Percentiles rank a stretch among this genome's conserved stretches.
These are phyloP conservation scores for Fusarium domesticum DNA, from an alignment of 2,329 filamentous ascomycete genomes.

Conservation along the genomic window DNA sequence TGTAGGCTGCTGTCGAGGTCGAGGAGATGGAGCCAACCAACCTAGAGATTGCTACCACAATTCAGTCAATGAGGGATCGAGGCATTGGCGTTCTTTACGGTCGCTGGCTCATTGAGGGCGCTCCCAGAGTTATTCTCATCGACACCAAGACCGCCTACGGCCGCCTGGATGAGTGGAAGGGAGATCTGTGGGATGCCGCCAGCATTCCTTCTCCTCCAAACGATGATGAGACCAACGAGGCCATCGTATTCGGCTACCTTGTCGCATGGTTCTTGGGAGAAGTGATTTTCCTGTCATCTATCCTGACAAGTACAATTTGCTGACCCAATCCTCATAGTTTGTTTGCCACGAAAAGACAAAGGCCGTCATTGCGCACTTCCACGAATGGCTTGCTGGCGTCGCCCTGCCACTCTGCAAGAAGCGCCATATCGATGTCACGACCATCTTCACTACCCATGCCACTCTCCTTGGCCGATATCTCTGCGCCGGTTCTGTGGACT, in stretches of 20 bases:
- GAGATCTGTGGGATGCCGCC: slow-evolving; percentile 87
- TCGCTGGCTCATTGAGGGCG: slow-evolving; percentile 95
- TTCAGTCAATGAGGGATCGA: slow-evolving; percentile 88
- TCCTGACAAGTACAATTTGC: slow-evolving; percentile 5
- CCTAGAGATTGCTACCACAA: slow-evolving; percentile 75
- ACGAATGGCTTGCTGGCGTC: slow-evolving; percentile 97
- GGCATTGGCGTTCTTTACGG: slow-evolving; percentile 90
- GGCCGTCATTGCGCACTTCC: slow-evolving; percentile 96
- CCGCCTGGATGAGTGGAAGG: slow-evolving; percentile 94
- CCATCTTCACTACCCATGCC: slow-evolving; percentile 97
- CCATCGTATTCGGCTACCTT: slow-evolving; percentile 95
- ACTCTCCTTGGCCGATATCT: slow-evolving; percentile 94
- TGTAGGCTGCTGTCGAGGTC: slow-evolving; percentile 91
- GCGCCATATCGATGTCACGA: slow-evolving; percentile 92
- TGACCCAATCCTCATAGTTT: slow-evolving; percentile 56
- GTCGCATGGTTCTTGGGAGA: slow-evolving; percentile 98
- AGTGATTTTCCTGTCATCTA: slow-evolving; percentile 49
- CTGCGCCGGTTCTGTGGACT: slow-evolving; percentile 95
- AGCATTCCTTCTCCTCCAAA: slow-evolving; percentile 90
- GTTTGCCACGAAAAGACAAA: slow-evolving; percentile 88
- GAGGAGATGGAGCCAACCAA: slow-evolving; percentile 85
- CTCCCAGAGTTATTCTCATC: slow-evolving; percentile 88
- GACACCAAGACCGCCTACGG: slow-evolving; percentile 91
- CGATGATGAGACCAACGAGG: slow-evolving; percentile 95
- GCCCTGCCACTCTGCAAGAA: slow-evolving; percentile 89